These are phyloP conservation scores for Penicillium desertorum DNA, from an alignment of 495 filamentous ascomycete species.

Conservation along the genomic window DNA sequence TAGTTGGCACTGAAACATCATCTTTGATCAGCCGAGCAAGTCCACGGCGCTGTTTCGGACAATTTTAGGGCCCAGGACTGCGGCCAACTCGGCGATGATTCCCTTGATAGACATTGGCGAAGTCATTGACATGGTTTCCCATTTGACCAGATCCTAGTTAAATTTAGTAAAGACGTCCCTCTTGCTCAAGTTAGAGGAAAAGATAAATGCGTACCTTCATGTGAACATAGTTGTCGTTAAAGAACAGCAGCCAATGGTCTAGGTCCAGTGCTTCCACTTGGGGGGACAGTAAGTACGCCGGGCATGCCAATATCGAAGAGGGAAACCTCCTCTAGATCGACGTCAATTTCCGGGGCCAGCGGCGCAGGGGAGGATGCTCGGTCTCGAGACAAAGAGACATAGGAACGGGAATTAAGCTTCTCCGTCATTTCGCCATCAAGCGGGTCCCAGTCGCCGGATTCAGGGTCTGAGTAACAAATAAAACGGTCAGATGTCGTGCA, in stretches of 20 bases:
- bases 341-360: conserved; percentile 30
- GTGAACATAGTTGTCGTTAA: conserved; percentile 43
- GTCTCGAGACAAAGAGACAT: conserved; percentile 65
- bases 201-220: conserved; percentile 39
- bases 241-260: conserved; percentile 53
- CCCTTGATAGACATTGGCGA: conserved; percentile 59
- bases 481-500: not conserved
- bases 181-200: not conserved
- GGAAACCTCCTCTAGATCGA: conserved; percentile 47
- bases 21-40: conserved; percentile 36
- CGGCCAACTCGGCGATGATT: conserved; percentile 71
- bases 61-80: conserved; percentile 69
- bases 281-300: conserved; percentile 64
- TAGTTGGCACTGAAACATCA: not conserved
- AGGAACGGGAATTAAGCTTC: conserved; percentile 64
- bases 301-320: conserved; percentile 74
- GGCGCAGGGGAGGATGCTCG: conserved; percentile 19
- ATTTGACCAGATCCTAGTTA: conserved; percentile 59
- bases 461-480: conserved; percentile 55
- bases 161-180: conserved; percentile 29
- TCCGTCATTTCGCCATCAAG: conserved; percentile 65
- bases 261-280: conserved; percentile 64
- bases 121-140: conserved; percentile 59
- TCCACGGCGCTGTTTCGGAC: conserved; percentile 52
- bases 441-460: conserved; percentile 70